Conservation (phyloP, 495 filamentous ascomycete genomes). For the Penicillium fimorum region DNA sequence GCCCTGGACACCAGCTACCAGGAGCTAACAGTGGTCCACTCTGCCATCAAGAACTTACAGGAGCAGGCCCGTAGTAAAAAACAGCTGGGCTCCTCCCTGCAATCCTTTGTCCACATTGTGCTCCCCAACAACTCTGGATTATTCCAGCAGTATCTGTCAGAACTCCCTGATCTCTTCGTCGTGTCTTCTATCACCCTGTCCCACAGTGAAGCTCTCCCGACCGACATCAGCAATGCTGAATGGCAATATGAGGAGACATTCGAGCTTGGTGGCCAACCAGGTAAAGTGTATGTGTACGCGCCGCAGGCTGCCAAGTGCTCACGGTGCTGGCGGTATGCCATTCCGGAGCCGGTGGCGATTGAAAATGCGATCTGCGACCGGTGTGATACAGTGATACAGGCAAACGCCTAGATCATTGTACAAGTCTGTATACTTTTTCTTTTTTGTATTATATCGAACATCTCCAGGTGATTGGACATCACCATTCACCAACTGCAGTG, state of each 20-base stretch:
- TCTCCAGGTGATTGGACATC: not conserved
- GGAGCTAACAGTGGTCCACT: constrained; percentile 52
- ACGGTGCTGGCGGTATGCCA: constrained; percentile 82
- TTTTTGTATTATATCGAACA: not conserved
- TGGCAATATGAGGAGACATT: constrained; percentile 59
- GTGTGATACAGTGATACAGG: constrained; percentile 65
- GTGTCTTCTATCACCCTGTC: constrained; percentile 64
- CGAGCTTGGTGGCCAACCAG: constrained; percentile 46
- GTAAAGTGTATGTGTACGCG: constrained; percentile 61
- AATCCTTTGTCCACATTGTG: constrained; percentile 61
- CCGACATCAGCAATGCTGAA: constrained; percentile 30
- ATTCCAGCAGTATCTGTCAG: constrained; percentile 55
- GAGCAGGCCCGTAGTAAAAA: constrained; percentile 65
- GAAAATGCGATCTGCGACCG: constrained; percentile 67
- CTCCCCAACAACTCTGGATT: constrained; percentile 29
- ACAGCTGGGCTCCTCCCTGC: constrained; percentile 69
- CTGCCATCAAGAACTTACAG: constrained; percentile 66
- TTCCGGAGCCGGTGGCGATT: constrained; percentile 39
- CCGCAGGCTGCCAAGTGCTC: constrained; percentile 71
- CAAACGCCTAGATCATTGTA: not conserved
- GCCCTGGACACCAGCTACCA: constrained; percentile 54
- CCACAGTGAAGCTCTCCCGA: constrained; percentile 27
- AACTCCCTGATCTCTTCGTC: constrained; percentile 73
- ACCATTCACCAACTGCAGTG: not conserved
- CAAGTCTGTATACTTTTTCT: not conserved